Base-by-base conservation (phyloP, 192 early-diverging fungal species). In the Coemansia erecta region DNA sequence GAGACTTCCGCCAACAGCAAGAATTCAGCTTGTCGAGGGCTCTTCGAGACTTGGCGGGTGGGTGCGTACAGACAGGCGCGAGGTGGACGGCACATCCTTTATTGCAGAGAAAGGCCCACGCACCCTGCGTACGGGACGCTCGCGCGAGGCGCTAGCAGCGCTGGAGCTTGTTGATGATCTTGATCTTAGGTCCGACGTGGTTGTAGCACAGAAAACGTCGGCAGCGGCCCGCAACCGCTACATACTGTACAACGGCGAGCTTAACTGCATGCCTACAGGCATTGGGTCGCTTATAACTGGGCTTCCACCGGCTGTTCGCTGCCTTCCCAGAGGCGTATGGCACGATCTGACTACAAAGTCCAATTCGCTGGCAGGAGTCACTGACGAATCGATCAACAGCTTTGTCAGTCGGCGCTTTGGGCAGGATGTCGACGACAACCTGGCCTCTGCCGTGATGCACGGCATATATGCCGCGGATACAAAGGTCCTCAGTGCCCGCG, bases 391-490 rank as follows among this genome's bases (percentile, higher is more conserved):
- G n/a, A 87, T 98, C 40, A 84, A 90, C 71, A 63, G 65, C 39
- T 95, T 98, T 84, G 74, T 94, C 5, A 65, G 71, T 23, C 78
- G 94, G 45, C 82, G 94, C 22, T 93, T 98, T 63, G 86, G 89
- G 41, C 60, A 67, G 17, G 70, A 74, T 2, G 75, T 94, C 3
- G 90, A 93, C 42, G 82, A 93, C 53, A 90, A 90, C 46, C 60
- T 98, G 62, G 85, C 93, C 7, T 92, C 92, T 31, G 91, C 96
- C 0, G 79, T 95, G 31, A 84, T 94, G 53, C 93, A 95, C 60
- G 96, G 96, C 0, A 92, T 98, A 24, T 97, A 96, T 73, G 94
- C 94, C 1, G 93, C 94, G 0, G 90, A 98, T 65, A 82, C 82
- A 0, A 87, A 80, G 52, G 63, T 84, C 46, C 75, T 98, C 23